Base-by-base conservation (phyloP, 805 yeast genomes). In the Candida sonorensis region DNA sequence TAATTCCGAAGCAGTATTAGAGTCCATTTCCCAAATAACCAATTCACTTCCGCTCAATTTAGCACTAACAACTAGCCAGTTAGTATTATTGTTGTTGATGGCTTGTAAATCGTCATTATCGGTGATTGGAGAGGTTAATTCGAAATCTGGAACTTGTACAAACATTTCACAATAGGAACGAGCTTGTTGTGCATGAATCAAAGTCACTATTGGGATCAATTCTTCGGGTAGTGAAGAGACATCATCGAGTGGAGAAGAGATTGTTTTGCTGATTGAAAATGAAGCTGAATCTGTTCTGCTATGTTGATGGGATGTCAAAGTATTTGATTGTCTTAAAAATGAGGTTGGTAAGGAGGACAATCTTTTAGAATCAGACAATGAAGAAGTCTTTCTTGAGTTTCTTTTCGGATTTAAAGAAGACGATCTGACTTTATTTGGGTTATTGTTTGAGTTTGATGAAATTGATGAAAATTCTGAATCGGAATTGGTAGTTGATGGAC, bases 101-200 rank as follows among this genome's bases (percentile, higher is more conserved):
- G n/a, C n/a, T n/a, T n/a, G n/a, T n/a, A n/a, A n/a, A n/a, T n/a
- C n/a, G n/a, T n/a, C n/a, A n/a, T n/a, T n/a, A n/a, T n/a, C n/a
- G n/a, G n/a, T n/a, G n/a, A n/a, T n/a, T n/a, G n/a, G n/a, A n/a
- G n/a, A n/a, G n/a, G n/a, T n/a, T 2, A 33, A 24, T 10, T 34
- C 41, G n/a, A 27, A 25, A 17, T 37, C 18, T 7, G 52, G 56
- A n/a, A 54, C 48, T 28, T 45, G 45, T 11, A 48, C 53, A 30
- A 31, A 36, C 44, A 46, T 41, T 38, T 66, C 72, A 27, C 62
- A 65, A 53, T 85, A 84, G 7, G 72, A 64, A 29, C 94, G 66
- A 16, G 75, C 66, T 40, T 75, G 74, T 49, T 85, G 94, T 13
- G 87, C 77, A 28, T 72, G 71, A 34, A 82, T 63, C 42, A 85